phyloP scores from a whole-genome alignment of 176 grass and related monocot species.

The Thalia dealbata region DNA sequence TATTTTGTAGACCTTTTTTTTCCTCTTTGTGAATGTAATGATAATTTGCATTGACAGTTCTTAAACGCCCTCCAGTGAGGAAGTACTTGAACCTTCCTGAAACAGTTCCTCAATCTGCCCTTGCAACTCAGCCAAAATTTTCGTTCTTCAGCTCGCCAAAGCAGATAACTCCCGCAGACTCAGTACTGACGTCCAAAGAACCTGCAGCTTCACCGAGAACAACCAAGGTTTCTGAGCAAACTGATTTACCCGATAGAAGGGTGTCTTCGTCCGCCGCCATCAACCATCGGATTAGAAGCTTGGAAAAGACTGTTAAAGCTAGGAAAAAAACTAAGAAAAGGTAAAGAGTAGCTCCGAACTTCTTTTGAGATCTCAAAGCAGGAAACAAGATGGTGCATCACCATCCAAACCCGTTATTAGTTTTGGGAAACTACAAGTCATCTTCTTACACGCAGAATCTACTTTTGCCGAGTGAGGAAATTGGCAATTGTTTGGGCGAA shows the following conservation, averaged over 20 bases:
- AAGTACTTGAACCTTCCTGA: slow-evolving; percentile 50
- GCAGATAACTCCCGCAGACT: slow-evolving; percentile 23
- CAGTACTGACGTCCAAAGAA: slow-evolving; percentile 23
- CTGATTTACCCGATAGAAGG: slow-evolving; percentile 8
- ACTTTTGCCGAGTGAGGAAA: neutral
- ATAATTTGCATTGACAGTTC: slow-evolving; percentile 23
- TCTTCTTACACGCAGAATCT: neutral
- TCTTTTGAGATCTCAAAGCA: neutral
- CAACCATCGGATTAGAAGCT: slow-evolving; percentile 62
- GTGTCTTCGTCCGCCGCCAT: slow-evolving; percentile 51
- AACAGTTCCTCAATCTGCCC: slow-evolving; percentile 20
- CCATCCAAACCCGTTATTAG: neutral
- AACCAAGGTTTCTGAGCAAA: slow-evolving; percentile 18
- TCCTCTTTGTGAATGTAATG: neutral
- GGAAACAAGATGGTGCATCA: neutral
- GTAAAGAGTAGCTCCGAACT: slow-evolving; percentile 12
- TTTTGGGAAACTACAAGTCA: neutral
- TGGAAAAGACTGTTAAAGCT: slow-evolving; percentile 73
- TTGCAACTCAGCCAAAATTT: slow-evolving; percentile 27
- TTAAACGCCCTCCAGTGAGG: slow-evolving; percentile 50
- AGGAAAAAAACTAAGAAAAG: slow-evolving; percentile 50
- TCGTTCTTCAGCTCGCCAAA: slow-evolving; percentile 61
- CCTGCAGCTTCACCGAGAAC: slow-evolving; percentile 7
- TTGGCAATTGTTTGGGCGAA: neutral
- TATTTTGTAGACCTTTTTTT: neutral